A percentile compares a stretch with the other conserved stretches of the same genome.
Evolutionary conservation across 306 rosid genomes (phyloP).

Genomic region (Dalbergia oliveri): DNA sequence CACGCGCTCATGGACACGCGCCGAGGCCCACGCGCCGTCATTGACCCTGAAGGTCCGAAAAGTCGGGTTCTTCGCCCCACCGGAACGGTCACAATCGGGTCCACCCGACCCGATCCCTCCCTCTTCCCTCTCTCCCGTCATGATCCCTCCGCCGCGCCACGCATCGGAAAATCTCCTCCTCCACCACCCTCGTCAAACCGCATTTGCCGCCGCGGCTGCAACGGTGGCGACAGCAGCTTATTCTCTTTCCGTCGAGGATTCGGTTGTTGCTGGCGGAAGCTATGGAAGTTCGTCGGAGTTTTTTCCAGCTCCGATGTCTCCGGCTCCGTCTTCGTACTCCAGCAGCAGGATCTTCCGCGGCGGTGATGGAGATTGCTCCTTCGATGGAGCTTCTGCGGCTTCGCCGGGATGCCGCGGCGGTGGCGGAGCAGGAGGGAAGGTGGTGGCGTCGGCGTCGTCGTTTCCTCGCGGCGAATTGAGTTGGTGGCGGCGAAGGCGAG

Average conservation of each 20-base stretch:
- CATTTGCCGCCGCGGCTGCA: too few species aligned
- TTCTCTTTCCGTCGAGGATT: constrained; percentile 28
- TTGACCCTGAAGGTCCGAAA: constrained; percentile 57
- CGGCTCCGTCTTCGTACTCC: constrained; percentile 22
- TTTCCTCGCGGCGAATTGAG: constrained; percentile 53
- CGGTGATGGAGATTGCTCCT: constrained; percentile 30
- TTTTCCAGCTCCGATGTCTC: constrained; percentile 44
- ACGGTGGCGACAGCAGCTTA: not conserved
- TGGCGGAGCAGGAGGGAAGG: constrained; percentile 43
- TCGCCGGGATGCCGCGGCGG: constrained; percentile 54
- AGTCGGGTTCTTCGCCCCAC: constrained; percentile 58
- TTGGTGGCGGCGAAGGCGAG: constrained; percentile 51
- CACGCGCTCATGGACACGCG: constrained; percentile 43
- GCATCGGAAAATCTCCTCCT: constrained; percentile 13
- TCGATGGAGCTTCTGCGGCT: not conserved
- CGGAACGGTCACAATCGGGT: constrained; percentile 39
- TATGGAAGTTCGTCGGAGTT: constrained; percentile 31
- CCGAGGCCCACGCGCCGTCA: constrained; percentile 54
- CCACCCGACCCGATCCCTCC: constrained; percentile 51
- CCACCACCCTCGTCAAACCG: not conserved
- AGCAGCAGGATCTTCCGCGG: constrained; percentile 33
- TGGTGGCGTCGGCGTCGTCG: constrained; percentile 49
- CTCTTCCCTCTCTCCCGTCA: constrained; percentile 54
- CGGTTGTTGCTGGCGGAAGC: constrained; percentile 24
- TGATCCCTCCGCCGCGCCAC: constrained; percentile 52